Evolutionary conservation across 768 basidiomycete genomes (phyloP), one percentile per base, ranked within the genome.

Genomic region (Boletus subparvulus): DNA sequence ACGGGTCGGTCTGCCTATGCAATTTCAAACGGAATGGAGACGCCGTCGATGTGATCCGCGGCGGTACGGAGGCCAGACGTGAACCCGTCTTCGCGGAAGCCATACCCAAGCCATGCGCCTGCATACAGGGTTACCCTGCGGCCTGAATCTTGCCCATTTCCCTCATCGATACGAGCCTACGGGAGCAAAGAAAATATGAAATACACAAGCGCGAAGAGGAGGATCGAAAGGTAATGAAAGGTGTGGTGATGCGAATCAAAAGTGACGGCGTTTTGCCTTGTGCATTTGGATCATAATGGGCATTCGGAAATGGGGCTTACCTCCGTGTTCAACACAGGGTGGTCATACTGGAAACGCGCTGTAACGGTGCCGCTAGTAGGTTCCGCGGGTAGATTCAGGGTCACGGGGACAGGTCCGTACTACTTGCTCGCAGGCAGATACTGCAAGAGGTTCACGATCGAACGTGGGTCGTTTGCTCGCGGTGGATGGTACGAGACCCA

Each of bases 31-130:
- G 78, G 78, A 17, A 75, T 72, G 4, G 61, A 61, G 32, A 77
- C 73, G 5, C 67, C 69, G 10, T 58, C 49, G 17, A 68, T 66
- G 45, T 62, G 66, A 12, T 63, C 59, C 6, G 58, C 75, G 4
- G 68, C 74, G 12, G 70, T 74, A 46, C 69, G 68, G 35, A 80
- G 63, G 9, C 78, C 79, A 2, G 76, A 73, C 3, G 79, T 72
- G 67, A 90, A 90, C 3, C 86, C 88, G 64, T 90, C 90, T 71
- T 91, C 88, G 72, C 92, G 89, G 77, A 92, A 90, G 17, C 88
- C 89, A 62, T 89, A 90, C 54, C 82, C 82, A 44, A 85, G 78
- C 76, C 86, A 92, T 26, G 89, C 89, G 11, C 88, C 87, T 3
- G 76, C 86, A 65, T 78, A 87, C 9, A 84, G 79, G 61, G 90